Evolutionary conservation across 2,329 filamentous ascomycete species (phyloP), one percentile per base, ranked within the genome.

Genomic region (Myrmaecium sp.): DNA sequence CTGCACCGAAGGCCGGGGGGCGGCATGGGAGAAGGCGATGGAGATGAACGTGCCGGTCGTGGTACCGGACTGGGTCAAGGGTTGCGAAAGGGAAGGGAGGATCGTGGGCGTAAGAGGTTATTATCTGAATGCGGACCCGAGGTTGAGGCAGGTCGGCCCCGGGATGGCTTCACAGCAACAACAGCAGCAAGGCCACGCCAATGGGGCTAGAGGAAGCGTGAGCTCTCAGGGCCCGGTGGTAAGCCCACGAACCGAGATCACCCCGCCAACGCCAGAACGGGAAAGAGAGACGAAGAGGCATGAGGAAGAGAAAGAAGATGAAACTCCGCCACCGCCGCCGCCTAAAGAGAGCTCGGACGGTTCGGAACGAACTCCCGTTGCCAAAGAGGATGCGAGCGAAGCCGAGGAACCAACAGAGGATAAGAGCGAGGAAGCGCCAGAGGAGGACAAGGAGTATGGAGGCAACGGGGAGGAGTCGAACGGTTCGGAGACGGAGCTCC

Each of bases 11-110:
- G 84, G 84, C 16, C 64, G 84, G 30, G 89, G 89, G 17, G 66
- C 79, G 26, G 67, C 76, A 8, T 98, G 89, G 89, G 89, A 98
- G 57, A 91, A 89, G 60, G 89, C 89, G 1, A 75, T 86, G 16
- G 86, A 95, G 59, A 91, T 84, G 69, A 98, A 95, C 51, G 92
- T 98, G 29, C 89, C 89, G 5, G 82, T 98, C 7, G 89, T 98
- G 13, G 70, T 89, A 20, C 89, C 89, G 12, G 89, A 98, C 52
- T 98, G 89, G 89, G 69, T 98, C 16, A 79, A 92, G 41, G 86
- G 83, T n/a, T 98, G 89, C 48, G 86, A 95, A 55, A 69, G 78
- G 38, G 84, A 81, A 50, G 86, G 86, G 23, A 72, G 83, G 32
- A 92, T 98, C 35, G 75, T 95, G 3, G 83, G 86, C 26, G 89